A percentile compares a stretch with the other conserved stretches of the same genome.
These are phyloP conservation scores for Penicillium robsamsonii DNA, from an alignment of 495 filamentous ascomycete genomes.

Conservation along the genomic window DNA sequence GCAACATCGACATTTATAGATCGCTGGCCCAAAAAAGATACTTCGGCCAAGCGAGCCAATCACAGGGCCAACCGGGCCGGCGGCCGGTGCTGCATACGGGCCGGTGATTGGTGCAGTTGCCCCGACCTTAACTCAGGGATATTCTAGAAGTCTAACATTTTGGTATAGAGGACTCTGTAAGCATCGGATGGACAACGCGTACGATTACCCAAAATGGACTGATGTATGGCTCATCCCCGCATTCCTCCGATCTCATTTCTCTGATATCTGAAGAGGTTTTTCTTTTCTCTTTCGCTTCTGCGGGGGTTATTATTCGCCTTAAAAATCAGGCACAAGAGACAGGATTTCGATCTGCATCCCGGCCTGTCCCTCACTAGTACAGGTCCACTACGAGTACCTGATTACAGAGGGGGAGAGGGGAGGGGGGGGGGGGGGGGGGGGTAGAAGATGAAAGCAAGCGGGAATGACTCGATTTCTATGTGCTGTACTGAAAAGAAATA, in stretches of 20 bases:
- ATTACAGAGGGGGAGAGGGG: no score
- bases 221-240: slow-evolving; percentile 22
- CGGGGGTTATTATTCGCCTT: not conserved
- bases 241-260: slow-evolving; percentile 16
- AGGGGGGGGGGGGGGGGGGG: no score
- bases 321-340: not conserved
- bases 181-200: slow-evolving; percentile 16
- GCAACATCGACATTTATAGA: slow-evolving; percentile 23
- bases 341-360: not conserved
- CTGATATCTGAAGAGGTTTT: not conserved
- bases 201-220: slow-evolving; percentile 24
- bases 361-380: not conserved
- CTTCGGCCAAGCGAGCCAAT: slow-evolving; percentile 26
- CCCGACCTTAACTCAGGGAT: slow-evolving; percentile 25
- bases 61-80: slow-evolving; percentile 24
- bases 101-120: slow-evolving; percentile 18
- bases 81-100: slow-evolving; percentile 21
- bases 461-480: not conserved
- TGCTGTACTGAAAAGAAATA: not conserved
- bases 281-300: not conserved
- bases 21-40: slow-evolving; percentile 15
- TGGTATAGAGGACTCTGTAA: not conserved
- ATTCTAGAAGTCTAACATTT: slow-evolving; percentile 20
- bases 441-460: not conserved
- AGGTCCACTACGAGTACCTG: no score